phyloP scores from a whole-genome alignment of 164 flowering plant species.

The Magnolia sinica region DNA sequence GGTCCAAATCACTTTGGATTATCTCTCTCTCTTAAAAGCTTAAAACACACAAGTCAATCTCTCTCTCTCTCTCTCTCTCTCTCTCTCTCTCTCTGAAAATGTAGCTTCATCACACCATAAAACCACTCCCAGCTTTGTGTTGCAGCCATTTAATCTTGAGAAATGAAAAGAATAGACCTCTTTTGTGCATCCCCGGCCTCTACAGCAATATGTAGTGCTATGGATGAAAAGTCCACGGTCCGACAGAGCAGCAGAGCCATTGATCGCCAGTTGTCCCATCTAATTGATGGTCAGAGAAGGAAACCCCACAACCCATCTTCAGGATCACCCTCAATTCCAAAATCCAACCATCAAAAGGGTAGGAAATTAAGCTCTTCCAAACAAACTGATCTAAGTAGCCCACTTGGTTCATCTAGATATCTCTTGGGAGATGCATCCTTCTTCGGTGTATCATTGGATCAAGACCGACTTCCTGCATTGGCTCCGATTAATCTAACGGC shows the following conservation, averaged over 20 bases:
- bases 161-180: conserved; percentile 65
- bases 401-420: conserved; percentile 50
- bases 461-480: conserved; percentile 27
- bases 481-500: conserved; percentile 23
- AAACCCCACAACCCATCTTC: conserved; percentile 27
- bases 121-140: neutral
- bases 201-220: conserved; percentile 58
- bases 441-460: conserved; percentile 25
- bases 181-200: conserved; percentile 80
- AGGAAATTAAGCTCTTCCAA: conserved; percentile 38
- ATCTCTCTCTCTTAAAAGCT: neutral
- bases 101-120: conserved; percentile 9
- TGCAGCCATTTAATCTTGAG: neutral
- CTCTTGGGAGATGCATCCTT: conserved; percentile 43
- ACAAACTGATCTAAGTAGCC: conserved; percentile 26
- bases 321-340: conserved; percentile 29
- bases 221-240: conserved; percentile 48
- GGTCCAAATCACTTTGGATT: too few relatives aligned
- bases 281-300: conserved; percentile 14
- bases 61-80: conserved; percentile 14
- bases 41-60: conserved; percentile 25
- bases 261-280: conserved; percentile 30
- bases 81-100: conserved; percentile 11
- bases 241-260: conserved; percentile 30
- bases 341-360: conserved; percentile 31